These are phyloP conservation scores for Thamnidium elegans DNA, from an alignment of 192 early-diverging fungal genomes.

Conservation along the genomic window DNA sequence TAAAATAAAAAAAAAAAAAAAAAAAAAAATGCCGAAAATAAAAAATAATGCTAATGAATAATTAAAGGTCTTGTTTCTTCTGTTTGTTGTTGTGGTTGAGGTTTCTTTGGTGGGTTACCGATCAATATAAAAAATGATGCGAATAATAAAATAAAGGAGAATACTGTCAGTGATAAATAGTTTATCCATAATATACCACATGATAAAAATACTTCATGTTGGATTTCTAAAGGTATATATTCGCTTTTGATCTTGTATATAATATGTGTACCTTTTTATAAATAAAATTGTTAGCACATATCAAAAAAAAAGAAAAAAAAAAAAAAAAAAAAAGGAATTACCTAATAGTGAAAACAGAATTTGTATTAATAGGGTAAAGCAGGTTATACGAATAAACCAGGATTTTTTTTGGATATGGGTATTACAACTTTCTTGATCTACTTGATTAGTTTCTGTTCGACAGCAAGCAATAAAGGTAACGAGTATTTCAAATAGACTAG, in stretches of 20 bases:
- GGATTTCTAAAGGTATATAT: not conserved
- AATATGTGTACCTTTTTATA: conserved; percentile 13
- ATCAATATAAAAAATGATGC: conserved; percentile 23
- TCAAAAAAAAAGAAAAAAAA: too few species aligned
- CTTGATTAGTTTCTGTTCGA: not conserved
- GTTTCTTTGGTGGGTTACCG: conserved; percentile 1
- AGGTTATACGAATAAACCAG: not conserved
- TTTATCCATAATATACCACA: conserved; percentile 20
- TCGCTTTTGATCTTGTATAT: not conserved
- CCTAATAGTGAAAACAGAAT: not conserved
- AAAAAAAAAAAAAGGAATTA: too few species aligned
- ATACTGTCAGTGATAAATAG: conserved; percentile 8
- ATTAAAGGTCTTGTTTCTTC: conserved; percentile 21
- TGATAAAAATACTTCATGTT: not conserved
- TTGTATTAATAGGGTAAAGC: not conserved
- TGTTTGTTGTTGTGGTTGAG: not conserved
- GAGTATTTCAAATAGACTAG: not conserved
- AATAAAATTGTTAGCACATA: not conserved
- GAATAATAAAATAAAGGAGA: conserved; percentile 15
- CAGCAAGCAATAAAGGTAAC: not conserved
- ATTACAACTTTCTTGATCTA: not conserved
- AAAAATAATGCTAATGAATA: too few species aligned
- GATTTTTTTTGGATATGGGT: not conserved
- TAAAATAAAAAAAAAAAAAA: too few species aligned
- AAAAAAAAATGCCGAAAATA: too few species aligned